A percentile compares a stretch with the other conserved stretches of the same genome.
Conservation (phyloP, 2,329 filamentous ascomycete genomes). For the Colletotrichum musicola region DNA sequence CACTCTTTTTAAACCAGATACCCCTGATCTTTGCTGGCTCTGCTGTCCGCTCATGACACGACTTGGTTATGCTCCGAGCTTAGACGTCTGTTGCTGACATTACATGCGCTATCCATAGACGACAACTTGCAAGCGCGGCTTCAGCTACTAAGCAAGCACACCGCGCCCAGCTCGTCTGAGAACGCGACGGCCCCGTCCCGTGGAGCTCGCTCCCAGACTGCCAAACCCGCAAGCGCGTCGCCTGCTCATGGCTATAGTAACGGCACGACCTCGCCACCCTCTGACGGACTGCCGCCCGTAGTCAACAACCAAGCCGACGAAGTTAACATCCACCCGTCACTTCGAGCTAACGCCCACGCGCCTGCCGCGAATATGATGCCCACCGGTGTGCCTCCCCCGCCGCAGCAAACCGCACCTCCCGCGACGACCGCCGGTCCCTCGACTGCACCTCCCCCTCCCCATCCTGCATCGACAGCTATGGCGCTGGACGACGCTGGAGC, state of each 20-base stretch:
- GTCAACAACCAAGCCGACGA: constrained; percentile 54
- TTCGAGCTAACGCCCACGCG: constrained; percentile 51
- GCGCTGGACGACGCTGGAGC: constrained; percentile 51
- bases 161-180: constrained; percentile 48
- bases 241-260: constrained; percentile 61
- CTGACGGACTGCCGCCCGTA: constrained; percentile 50
- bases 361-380: constrained; percentile 51
- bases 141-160: constrained; percentile 57
- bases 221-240: constrained; percentile 48
- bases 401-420: constrained; percentile 32
- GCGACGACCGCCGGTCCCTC: constrained; percentile 38
- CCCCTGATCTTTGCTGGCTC: background rate
- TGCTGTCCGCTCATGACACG: background rate
- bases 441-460: constrained; percentile 45
- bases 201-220: constrained; percentile 45
- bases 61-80: constrained; percentile 5
- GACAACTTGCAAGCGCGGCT: constrained; percentile 57
- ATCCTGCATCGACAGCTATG: constrained; percentile 44
- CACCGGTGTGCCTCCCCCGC: constrained; percentile 41
- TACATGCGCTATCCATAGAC: constrained; percentile 36
- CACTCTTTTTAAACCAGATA: constrained; percentile 11
- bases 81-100: constrained; percentile 34
- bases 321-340: constrained; percentile 62
- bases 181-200: constrained; percentile 43
- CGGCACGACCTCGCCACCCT: constrained; percentile 49